Evolutionary conservation across 805 yeast species (phyloP).

Genomic region (Wickerhamomyces tratensis): DNA sequence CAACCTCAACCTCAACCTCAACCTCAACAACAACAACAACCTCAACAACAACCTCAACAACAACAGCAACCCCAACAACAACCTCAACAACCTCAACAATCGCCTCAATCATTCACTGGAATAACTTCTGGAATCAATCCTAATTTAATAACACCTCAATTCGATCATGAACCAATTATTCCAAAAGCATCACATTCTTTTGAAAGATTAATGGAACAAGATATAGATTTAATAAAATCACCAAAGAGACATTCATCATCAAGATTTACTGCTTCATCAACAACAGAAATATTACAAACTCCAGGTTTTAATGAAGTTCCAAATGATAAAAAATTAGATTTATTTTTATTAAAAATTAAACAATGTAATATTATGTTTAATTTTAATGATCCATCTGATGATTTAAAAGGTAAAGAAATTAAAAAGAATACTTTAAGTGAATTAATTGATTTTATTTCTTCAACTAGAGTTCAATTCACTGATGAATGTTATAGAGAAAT

Average conservation of each 20-base stretch:
- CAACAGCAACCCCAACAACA: not conserved
- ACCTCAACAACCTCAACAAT: not conserved
- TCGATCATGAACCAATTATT: slow-evolving; percentile 7
- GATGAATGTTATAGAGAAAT: slow-evolving; percentile 87
- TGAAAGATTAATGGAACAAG: slow-evolving; percentile 53
- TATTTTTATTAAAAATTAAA: slow-evolving; percentile 81
- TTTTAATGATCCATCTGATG: slow-evolving; percentile 87
- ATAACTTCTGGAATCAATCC: not conserved
- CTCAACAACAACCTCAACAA: not conserved
- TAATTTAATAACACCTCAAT: slow-evolving; percentile 1
- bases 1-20: not conserved
- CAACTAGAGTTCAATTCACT: slow-evolving; percentile 75
- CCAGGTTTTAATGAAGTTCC: slow-evolving; percentile 86
- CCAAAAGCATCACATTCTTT: slow-evolving; percentile 40
- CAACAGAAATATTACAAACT: slow-evolving; percentile 59
- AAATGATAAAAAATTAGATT: slow-evolving; percentile 66
- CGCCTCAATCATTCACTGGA: not conserved
- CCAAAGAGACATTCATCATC: slow-evolving; percentile 92
- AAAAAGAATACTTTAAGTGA: slow-evolving; percentile 84
- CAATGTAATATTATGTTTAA: slow-evolving; percentile 94
- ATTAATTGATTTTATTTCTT: slow-evolving; percentile 77
- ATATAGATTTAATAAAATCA: slow-evolving; percentile 71
- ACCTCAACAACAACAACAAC: not conserved
- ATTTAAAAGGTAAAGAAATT: slow-evolving; percentile 86
- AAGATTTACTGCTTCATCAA: slow-evolving; percentile 72